Conservation (phyloP, 2,329 filamentous ascomycete genomes). For the Rutstroemia sp. region DNA sequence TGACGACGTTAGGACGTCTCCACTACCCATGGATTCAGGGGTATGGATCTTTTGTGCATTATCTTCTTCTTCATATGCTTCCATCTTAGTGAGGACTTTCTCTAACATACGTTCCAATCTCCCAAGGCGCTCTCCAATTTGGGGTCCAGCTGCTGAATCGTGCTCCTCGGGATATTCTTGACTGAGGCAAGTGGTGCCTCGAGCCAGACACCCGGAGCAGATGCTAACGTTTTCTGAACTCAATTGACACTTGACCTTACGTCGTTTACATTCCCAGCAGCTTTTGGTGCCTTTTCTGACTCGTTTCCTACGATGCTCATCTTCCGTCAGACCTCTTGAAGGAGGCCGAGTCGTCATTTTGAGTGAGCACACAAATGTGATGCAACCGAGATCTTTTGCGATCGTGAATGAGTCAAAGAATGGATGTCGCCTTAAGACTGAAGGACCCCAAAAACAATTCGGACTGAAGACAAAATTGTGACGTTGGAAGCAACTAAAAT, state of each 20-base stretch:
- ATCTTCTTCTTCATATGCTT: slow-evolving; percentile 24
- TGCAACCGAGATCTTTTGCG: neutral
- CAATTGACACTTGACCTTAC: slow-evolving; percentile 45
- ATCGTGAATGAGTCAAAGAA: too few relatives aligned
- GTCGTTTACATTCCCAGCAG: slow-evolving; percentile 49
- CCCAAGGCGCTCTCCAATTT: slow-evolving; percentile 27
- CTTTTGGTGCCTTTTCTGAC: slow-evolving; percentile 45
- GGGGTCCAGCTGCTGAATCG: slow-evolving; percentile 19
- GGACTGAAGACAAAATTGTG: too few relatives aligned
- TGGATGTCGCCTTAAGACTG: too few relatives aligned
- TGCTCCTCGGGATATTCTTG: slow-evolving; percentile 29
- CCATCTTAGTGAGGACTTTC: slow-evolving; percentile 24
- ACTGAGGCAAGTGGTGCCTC: slow-evolving; percentile 29
- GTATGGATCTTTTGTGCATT: slow-evolving; percentile 23
- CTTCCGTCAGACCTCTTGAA: slow-evolving; percentile 8
- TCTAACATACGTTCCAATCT: slow-evolving; percentile 26
- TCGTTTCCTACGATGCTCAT: slow-evolving; percentile 24
- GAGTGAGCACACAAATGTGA: neutral
- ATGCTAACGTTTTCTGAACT: slow-evolving; percentile 30
- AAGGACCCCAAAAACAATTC: too few relatives aligned
- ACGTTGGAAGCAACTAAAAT: too few relatives aligned
- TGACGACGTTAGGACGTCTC: slow-evolving; percentile 24
- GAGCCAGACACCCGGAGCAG: slow-evolving; percentile 40
- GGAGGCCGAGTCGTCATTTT: slow-evolving; percentile 4
- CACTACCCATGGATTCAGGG: slow-evolving; percentile 21